Evolutionary conservation across 2,329 filamentous ascomycete species (phyloP), one percentile per base, ranked within the genome.

Genomic region (Curvularia sp.): DNA sequence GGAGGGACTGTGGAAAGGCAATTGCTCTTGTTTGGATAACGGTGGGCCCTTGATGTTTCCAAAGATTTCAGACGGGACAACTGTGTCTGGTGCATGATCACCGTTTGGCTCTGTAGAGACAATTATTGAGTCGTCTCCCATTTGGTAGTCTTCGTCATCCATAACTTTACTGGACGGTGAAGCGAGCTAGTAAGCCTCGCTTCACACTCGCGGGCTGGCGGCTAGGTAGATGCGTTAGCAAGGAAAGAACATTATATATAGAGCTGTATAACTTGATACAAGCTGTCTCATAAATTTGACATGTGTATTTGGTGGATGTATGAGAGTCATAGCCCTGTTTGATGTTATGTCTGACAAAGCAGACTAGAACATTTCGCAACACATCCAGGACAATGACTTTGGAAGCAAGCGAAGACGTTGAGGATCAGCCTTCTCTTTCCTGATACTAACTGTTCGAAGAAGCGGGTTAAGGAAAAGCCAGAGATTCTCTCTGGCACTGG

Each of bases 81-180:
- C 68, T 7, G 72, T 75, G 36, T 63, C 59, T 30, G 58, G 49
- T 38, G 54, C 49, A 36, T 65, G 54, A 21, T 71, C 61, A 1
- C 69, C 72, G 53, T 76, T 76, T n/a, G 70, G 45, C 50, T 77
- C 75, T 18, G 74, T 76, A 10, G 74, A 70, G 21, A 50, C 53
- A 25, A 74, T 56, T 15, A 75, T 60, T 8, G 66, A 61, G 32
- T 72, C 74, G 18, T 73, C 72, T 13, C 62, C 69, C 68, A 75
- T 75, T n/a, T 61, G 50, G 39, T 65, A 67, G 53, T 75, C 72
- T 19, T 65, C 65, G 42, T 69, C 66, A 10, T 72, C 70, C 68
- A 75, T 73, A 28, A 50, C 59, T 60, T 50, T 47, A 51, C 55
- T 49, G 43, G 36, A 21, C n/a, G 49, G 43, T 42, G 47, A 53